Evolutionary conservation across 2,329 filamentous ascomycete species (phyloP), one percentile per base, ranked within the genome.

Genomic region (Monosporascus sp.): DNA sequence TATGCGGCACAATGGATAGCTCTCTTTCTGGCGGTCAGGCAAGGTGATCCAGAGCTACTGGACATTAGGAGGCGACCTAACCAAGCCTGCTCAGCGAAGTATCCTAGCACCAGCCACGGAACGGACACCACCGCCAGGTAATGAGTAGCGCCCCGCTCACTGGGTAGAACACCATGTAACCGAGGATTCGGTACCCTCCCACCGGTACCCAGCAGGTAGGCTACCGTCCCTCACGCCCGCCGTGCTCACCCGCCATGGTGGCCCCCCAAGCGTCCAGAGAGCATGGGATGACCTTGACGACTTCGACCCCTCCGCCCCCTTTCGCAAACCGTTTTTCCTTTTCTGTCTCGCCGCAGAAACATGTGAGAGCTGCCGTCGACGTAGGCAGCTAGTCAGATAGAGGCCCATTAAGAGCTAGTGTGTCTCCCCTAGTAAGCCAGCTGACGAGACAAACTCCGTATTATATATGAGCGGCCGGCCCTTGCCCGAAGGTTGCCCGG

Each of bases 61-160:
- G 31, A 11, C 31, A 35, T 35, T 11, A 35, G 31, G 31, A 14
- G 31, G 31, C 31, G 9, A 35, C 31, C 31, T 35, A 9, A 5
- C 31, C 9, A 35, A 35, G 31, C 11, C 31, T 5, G 31, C 11
- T 5, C 31, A 35, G 31, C 31, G 11, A 35, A 5, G 31, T 14
- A 35, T 35, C 35, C 49, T n/a, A 20, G 49, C 27, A 46, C 37
- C 54, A 38, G 46, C 22, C 49, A 50, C 20, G 36, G 20, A n/a
- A 22, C 14, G 9, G 43, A 14, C 24, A 8, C 24, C 43, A n/a
- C 24, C 17, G 3, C 22, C 7, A 25, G 43, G 25, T 9, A 18
- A 14, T n/a, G 43, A 5, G 14, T 43, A 38, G 25, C 41, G 43
- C 36, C 36, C 20, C 20, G 22, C 20, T 11, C n/a, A 46, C 9